Base-by-base conservation (phyloP, 2,329 filamentous ascomycete genomes). In the Didymella pinodella region DNA sequence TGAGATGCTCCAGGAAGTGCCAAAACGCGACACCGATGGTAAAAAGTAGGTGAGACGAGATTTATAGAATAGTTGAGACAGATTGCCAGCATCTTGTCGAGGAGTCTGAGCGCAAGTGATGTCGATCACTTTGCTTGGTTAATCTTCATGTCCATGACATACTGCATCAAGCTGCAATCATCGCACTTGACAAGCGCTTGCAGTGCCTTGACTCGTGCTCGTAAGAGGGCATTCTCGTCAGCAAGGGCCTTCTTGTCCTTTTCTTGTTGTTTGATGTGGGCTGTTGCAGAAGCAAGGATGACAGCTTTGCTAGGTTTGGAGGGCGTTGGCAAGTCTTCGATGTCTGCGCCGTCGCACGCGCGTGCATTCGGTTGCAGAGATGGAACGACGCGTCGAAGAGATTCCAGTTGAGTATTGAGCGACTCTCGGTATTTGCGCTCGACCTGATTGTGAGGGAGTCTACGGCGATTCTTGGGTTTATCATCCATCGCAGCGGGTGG, bases 361-460 rank as follows among this genome's bases (percentile, higher is more conserved):
- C 59, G 71, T 59, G 61, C 61, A 25, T 70, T 71, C 29, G 79
- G 76, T 62, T 79, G 77, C 2, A 81, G 73, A 1, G 75, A 74
- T 0, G 78, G 79, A 0, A 81, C 72, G 2, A 79, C 72, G 38
- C 72, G 61, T 34, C 75, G 74, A 7, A 81, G 70, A 0, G 77
- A 77, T 16, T 81, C 79, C 46, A 81, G 75, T 57, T 80, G 79
- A 0, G 78, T 78, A 68, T 81, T 81, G 48, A 81, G 74, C 4
- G 78, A 80, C 50, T 81, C 78, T 51, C 79, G 79, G 65, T 81
- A 81, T 55, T 80, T 78, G 46, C 78, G 77, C 62, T 81, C 79
- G 52, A 81, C 79, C 60, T 81, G 77, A 51, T 80, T 81, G 69
- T 81, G 79, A 11, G 77, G 77, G 18, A 77, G 59, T 40, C 77